Evolutionary conservation across 257 asterid genomes (phyloP).

Genomic region (Ballota nigra): DNA sequence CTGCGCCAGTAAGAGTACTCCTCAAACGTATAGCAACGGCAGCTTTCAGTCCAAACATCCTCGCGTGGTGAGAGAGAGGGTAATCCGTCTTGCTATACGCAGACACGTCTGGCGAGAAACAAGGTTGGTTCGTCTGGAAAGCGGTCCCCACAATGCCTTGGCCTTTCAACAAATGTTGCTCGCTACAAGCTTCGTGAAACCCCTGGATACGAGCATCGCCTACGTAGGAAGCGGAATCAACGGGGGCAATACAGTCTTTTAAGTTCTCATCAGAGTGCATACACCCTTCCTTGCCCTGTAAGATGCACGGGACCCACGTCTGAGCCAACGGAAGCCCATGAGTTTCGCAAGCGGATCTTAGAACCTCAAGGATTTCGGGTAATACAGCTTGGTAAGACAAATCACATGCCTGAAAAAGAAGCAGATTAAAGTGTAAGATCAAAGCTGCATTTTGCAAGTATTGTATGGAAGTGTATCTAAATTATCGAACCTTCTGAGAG

Average conservation of each 20-base stretch:
- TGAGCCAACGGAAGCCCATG: conserved; percentile 85
- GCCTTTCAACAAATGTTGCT: conserved; percentile 80
- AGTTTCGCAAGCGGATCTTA: conserved; percentile 55
- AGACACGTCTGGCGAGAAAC: conserved; percentile 73
- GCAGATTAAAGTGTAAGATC: conserved; percentile 10
- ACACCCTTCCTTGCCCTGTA: conserved; percentile 73
- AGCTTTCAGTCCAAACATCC: conserved; percentile 74
- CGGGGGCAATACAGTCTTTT: conserved; percentile 60
- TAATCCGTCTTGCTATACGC: conserved; percentile 70
- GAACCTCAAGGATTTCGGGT: conserved; percentile 63
- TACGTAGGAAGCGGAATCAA: conserved; percentile 71
- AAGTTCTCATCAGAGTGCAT: conserved; percentile 73
- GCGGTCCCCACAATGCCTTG: conserved; percentile 84
- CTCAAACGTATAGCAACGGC: conserved; percentile 88
- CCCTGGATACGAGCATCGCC: conserved; percentile 60
- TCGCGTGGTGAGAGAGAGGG: conserved; percentile 92
- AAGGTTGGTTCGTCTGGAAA: conserved; percentile 71
- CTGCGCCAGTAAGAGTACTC: conserved; percentile 54
- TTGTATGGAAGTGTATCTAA: neutral
- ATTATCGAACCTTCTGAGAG: conserved; percentile 45
- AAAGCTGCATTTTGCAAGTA: neutral
- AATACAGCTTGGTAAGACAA: conserved; percentile 69
- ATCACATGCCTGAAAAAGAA: conserved; percentile 48
- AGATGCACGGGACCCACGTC: conserved; percentile 73
- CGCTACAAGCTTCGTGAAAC: conserved; percentile 86